phyloP scores from a whole-genome alignment of 1,284 basidiomycete genomes.

The Rhodotorula sp. region DNA sequence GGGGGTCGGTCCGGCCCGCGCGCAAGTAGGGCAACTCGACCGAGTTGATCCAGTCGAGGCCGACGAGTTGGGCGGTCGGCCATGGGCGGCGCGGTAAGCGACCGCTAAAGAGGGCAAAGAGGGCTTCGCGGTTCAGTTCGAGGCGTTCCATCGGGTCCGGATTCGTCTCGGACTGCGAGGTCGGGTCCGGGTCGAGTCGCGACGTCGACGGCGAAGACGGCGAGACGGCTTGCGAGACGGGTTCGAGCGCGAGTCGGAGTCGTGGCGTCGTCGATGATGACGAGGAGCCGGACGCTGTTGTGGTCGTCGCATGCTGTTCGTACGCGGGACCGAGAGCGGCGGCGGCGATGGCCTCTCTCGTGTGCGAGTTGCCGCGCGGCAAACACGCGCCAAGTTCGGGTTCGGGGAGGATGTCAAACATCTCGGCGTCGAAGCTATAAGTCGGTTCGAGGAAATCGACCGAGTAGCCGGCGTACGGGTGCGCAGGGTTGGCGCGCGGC shows the following conservation, averaged over 20 bases:
- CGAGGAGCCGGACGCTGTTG: background rate
- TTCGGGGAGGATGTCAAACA: slow-evolving; percentile 20
- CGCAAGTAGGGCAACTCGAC: background rate
- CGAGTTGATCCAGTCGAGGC: slow-evolving; percentile 16
- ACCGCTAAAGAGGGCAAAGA: slow-evolving; percentile 27
- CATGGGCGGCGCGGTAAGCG: slow-evolving; percentile 17
- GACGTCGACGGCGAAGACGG: background rate
- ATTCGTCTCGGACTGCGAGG: background rate
- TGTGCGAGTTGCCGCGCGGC: background rate
- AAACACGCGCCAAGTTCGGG: slow-evolving; percentile 5
- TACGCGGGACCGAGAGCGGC: background rate
- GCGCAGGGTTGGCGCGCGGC: slow-evolving; percentile 6
- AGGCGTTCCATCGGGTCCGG: background rate
- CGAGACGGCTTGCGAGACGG: background rate
- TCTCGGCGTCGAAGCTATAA: background rate
- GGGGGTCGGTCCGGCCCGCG: background rate
- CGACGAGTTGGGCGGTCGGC: slow-evolving; percentile 33
- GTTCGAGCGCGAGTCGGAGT: slow-evolving; percentile 14
- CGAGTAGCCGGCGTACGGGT: slow-evolving; percentile 32
- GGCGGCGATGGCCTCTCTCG: slow-evolving; percentile 1
- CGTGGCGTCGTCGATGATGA: background rate
- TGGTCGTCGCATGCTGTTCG: too few relatives aligned
- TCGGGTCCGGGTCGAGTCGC: background rate
- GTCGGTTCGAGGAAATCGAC: slow-evolving; percentile 27
- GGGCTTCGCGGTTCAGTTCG: slow-evolving; percentile 14